Evolutionary conservation across 176 grass and related monocot species (phyloP).

Genomic region (Triticum turgidum): DNA sequence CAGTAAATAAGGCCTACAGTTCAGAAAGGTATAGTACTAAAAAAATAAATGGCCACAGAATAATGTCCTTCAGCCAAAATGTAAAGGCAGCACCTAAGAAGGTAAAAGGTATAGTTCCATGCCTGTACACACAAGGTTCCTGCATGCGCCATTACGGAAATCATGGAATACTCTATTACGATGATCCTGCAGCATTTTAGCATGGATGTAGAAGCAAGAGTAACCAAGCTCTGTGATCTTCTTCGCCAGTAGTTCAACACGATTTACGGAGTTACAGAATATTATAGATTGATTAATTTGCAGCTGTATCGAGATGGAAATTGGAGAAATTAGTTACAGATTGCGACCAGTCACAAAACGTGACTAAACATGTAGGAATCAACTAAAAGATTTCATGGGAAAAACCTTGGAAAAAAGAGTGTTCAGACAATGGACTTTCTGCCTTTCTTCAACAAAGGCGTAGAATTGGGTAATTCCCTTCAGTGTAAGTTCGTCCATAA

Average conservation of each 20-base stretch:
- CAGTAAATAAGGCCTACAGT: not conserved
- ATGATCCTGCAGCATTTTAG: slow-evolving; percentile 98
- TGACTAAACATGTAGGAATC: not conserved
- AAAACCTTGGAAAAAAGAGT: slow-evolving; percentile 89
- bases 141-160: slow-evolving; percentile 92
- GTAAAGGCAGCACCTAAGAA: not conserved
- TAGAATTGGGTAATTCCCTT: slow-evolving; percentile 95
- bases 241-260: slow-evolving; percentile 90
- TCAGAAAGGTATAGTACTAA: not conserved
- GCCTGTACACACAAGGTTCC: slow-evolving; percentile 98
- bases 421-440: slow-evolving; percentile 96
- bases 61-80: not conserved
- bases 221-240: slow-evolving; percentile 95
- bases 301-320: slow-evolving; percentile 55
- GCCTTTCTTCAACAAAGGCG: slow-evolving; percentile 92
- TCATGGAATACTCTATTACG: slow-evolving; percentile 94
- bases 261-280: slow-evolving; percentile 96
- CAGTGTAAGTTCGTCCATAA: slow-evolving; percentile 93
- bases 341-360: slow-evolving; percentile 1
- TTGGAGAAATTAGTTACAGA: slow-evolving; percentile 1
- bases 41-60: slow-evolving; percentile 18
- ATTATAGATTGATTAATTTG: slow-evolving; percentile 99
- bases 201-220: slow-evolving; percentile 98
- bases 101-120: slow-evolving; percentile 1
- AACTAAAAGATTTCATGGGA: slow-evolving; percentile 1